Evolutionary conservation across 2,329 filamentous ascomycete species (phyloP), one percentile per base, ranked within the genome.

Genomic region (Trichoderma sp.): DNA sequence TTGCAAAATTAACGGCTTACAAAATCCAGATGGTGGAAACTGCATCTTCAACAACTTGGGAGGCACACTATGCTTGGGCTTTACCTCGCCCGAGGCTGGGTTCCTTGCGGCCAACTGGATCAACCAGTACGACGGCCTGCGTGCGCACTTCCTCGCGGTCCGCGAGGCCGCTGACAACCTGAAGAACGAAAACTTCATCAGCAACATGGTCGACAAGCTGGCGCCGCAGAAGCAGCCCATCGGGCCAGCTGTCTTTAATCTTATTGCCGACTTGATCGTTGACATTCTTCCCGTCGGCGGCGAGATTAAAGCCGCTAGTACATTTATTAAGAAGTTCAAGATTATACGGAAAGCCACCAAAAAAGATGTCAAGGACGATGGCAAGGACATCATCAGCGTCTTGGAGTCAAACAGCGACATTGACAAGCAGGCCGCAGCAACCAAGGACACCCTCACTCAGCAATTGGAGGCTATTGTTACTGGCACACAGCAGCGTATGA

Each of bases 401-500:
- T 39, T 61, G 32, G 58, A 61, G 58, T 61, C 58, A 61, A 61
- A 61, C 18, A 18, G 11, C 58, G 58, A 61, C n/a, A 61, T 61
- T 18, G 58, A 61, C 32, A 61, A 61, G 58, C 30, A 61, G 58
- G 58, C 58, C 14, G 58, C 58, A 15, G 58, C 58, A 39, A 61
- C 58, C 32, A 61, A 61, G 58, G 58, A 61, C 58, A 61, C 58
- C 32, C 34, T 61, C 32, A 61, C n/a, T 21, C 32, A 36, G 14
- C 58, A 61, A 61, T 39, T 61, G n/a, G 58, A 61, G 58, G 58
- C 58, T 14, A 61, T 61, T 34, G 58, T 24, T 14, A 18, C 21
- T 61, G 58, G 58, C 58, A 61, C 58, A 39, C 58, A 61, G 32
- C 58, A 61, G 30, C 58, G 58, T 34, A 61, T 61, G 58, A 61